These are phyloP conservation scores for Onygena corvina DNA, from an alignment of 2,329 filamentous ascomycete genomes.

Conservation along the genomic window DNA sequence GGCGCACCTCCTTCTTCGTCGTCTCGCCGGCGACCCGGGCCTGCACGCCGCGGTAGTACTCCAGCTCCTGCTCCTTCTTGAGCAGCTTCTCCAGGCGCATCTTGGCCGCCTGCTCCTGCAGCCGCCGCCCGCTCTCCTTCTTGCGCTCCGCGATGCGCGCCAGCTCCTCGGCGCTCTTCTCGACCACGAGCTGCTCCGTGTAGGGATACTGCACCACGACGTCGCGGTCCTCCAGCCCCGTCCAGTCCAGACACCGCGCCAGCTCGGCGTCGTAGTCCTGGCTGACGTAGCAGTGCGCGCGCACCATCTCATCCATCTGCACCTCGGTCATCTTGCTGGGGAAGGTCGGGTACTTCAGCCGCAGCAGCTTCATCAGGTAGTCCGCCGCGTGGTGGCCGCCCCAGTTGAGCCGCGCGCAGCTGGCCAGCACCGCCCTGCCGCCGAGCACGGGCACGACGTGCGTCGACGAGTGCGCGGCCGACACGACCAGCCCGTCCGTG, in stretches of 20 bases:
- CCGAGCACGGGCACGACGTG: conserved; percentile 91
- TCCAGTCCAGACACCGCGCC: conserved; percentile 71
- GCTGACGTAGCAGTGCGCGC: conserved; percentile 81
- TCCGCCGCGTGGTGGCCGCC: conserved; percentile 82
- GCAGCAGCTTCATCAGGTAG: conserved; percentile 79
- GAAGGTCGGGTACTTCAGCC: conserved; percentile 83
- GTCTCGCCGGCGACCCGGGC: conserved; percentile 57
- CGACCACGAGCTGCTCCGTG: conserved; percentile 75
- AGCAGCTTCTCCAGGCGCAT: conserved; percentile 93
- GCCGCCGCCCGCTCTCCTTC: conserved; percentile 77
- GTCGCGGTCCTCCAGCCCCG: conserved; percentile 77
- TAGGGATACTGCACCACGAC: conserved; percentile 85
- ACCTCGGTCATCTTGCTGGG: conserved; percentile 72
- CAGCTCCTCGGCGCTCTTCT: conserved; percentile 91
- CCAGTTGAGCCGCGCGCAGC: conserved; percentile 88
- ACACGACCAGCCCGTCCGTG: conserved; percentile 74
- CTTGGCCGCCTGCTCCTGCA: conserved; percentile 94
- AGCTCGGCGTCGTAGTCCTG: conserved; percentile 72
- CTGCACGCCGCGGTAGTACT: conserved; percentile 83
- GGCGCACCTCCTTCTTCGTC: conserved; percentile 80
- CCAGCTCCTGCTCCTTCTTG: conserved; percentile 87
- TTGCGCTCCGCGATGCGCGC: conserved; percentile 82
- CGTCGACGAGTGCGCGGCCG: conserved; percentile 84
- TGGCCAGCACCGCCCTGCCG: conserved; percentile 67
- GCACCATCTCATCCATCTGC: conserved; percentile 77